Percentiles rank a stretch among this genome's conserved stretches.
Evolutionary conservation across 2,329 filamentous ascomycete species (phyloP).

Genomic region (Epichloe aotearoae): DNA sequence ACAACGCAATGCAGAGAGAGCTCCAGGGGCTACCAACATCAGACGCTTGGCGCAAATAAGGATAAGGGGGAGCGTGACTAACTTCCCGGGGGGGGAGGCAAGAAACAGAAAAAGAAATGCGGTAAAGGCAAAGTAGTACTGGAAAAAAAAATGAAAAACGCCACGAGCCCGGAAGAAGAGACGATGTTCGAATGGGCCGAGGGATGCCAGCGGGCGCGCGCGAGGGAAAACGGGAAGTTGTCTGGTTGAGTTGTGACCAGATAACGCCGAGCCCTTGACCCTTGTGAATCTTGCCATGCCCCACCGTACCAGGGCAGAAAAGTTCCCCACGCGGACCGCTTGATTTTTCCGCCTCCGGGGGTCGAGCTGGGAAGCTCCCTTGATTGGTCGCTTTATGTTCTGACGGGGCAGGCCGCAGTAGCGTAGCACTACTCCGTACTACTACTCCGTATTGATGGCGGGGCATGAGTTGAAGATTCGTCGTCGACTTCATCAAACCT

Average conservation of each 20-base stretch:
- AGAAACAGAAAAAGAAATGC: neutral
- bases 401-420: too few species aligned
- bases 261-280: too few species aligned
- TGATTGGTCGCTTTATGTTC: neutral
- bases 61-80: neutral
- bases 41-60: neutral
- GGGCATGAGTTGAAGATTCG: neutral
- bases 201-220: neutral
- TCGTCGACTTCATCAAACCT: too few species aligned
- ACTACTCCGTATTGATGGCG: neutral
- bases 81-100: too few species aligned
- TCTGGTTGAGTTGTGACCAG: neutral
- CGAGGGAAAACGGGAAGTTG: neutral
- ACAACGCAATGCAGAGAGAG: neutral
- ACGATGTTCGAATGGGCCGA: neutral
- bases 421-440: neutral
- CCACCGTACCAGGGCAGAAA: neutral
- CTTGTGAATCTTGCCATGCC: too few species aligned
- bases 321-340: neutral
- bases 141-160: neutral
- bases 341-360: constrained; percentile 5
- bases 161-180: neutral
- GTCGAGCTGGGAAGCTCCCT: neutral
- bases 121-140: neutral
- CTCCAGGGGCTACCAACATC: constrained; percentile 1